Conservation (phyloP, 2,329 filamentous ascomycete genomes). For the Apiospora kogelbergensis region DNA sequence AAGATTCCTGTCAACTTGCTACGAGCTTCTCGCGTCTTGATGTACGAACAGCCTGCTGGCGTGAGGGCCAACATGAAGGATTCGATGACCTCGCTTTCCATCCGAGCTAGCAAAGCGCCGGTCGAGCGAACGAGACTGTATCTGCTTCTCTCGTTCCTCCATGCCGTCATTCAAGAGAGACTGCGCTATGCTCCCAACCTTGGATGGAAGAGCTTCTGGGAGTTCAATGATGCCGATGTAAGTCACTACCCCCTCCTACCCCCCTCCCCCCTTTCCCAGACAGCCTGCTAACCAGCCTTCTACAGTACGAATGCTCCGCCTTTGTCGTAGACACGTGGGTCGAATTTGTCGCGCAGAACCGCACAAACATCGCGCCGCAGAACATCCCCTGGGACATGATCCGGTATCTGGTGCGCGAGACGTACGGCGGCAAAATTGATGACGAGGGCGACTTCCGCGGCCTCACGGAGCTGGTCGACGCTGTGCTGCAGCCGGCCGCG, state of each 20-base stretch:
- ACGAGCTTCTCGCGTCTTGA: slow-evolving; percentile 87
- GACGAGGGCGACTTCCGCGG: slow-evolving; percentile 79
- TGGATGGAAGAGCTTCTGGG: slow-evolving; percentile 99
- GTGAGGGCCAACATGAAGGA: slow-evolving; percentile 99
- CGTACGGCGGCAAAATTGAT: slow-evolving; percentile 97
- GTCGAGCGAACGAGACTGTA: slow-evolving; percentile 91
- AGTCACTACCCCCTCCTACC: slow-evolving; percentile 44
- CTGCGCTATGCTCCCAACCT: slow-evolving; percentile 90
- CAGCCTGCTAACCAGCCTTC: slow-evolving; percentile 6
- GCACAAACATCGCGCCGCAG: slow-evolving; percentile 88
- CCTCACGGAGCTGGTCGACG: slow-evolving; percentile 71
- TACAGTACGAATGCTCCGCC: slow-evolving; percentile 91
- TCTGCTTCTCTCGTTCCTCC: slow-evolving; percentile 87
- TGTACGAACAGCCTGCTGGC: slow-evolving; percentile 97
- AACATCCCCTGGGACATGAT: slow-evolving; percentile 98
- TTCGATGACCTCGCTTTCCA: slow-evolving; percentile 79
- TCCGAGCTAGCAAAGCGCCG: slow-evolving; percentile 74
- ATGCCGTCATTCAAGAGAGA: slow-evolving; percentile 93
- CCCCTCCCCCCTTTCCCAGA: slow-evolving; percentile 9
- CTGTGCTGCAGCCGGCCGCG: slow-evolving; percentile 80
- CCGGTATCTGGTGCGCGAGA: slow-evolving; percentile 84
- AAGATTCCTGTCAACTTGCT: slow-evolving; percentile 97
- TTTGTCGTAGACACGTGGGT: slow-evolving; percentile 97
- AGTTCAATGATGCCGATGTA: slow-evolving; percentile 99
- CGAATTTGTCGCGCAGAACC: slow-evolving; percentile 75